Evolutionary conservation across 371 early-diverging fungal species (phyloP), one percentile per base, ranked within the genome.

Genomic region (Syncephalastrum contaminatum): DNA sequence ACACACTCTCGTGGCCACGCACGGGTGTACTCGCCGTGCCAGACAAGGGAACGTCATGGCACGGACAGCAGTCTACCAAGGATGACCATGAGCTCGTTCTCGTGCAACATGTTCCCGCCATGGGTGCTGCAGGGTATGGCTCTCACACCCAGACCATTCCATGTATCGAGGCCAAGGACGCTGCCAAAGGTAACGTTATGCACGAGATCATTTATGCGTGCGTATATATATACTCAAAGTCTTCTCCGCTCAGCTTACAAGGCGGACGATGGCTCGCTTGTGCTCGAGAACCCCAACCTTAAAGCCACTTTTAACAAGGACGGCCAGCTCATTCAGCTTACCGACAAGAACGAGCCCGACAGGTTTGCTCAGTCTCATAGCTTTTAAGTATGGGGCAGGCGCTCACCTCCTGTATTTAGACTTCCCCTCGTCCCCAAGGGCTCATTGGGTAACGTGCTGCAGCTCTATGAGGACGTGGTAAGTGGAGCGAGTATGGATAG

Each of bases 381-480:
- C 12, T 39, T 24, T 15, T 22, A 4, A 54, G 39, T 14, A 16
- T 54, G 18, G 8, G 0, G 39, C 4, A 19, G 5, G 3, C 39
- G 43, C 45, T 25, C 20, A 43, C 3, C 14, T 22, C 10, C 4
- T 20, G 6, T 43, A 19, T 41, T 51, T 48, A 85, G 84, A 40
- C 90, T 93, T 4, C 88, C 95, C 65, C 62, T 89, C 16, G 75
- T 96, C 18, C 82, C 86, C 0, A 47, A 72, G 16, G 86, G 84
- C 0, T 53, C 63, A n/a, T 58, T 57, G 3, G 95, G 87, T n/a
- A 97, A 98, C 72, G 72, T 84, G 8, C 80, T 98, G 49, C 78
- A 80, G 39, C 57, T 94, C 13, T 95, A 86, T 64, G 95, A 96
- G 48, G 98, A 98, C 76, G 82, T 88, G 57, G 81, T 77, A 70